Evolutionary conservation across 2,329 filamentous ascomycete genomes (phyloP), one percentile per base, ranked within the genome.

Genomic region (Lasiodiplodia citricola): DNA sequence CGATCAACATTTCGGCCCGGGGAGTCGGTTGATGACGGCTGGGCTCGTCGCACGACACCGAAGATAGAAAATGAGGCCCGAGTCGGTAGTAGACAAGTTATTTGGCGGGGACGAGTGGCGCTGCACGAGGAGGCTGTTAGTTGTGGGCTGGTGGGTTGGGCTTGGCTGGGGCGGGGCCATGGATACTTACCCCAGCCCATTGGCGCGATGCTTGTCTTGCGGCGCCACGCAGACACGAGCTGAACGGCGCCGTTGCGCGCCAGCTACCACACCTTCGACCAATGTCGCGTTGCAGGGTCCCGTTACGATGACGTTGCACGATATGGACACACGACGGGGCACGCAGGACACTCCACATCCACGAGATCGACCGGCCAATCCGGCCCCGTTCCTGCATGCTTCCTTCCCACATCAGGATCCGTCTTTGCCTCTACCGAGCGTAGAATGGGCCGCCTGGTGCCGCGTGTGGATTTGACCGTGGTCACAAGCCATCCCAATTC

Each of bases 351-450:
- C 23, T 31, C 28, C 44, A 64, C 47, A 21, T 7, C 31, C 60
- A 38, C 60, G 47, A 51, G 58, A 63, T 63, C 58, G 58, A 14
- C 58, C 58, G 58, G 58, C 41, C 58, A 50, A 63, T 63, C 58
- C 58, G 58, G 18, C 55, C 54, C 21, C 37, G 31, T 50, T 23
- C 58, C 25, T 63, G 44, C 41, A 56, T 28, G 25, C 25, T 28
- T 11, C 31, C 31, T 23, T 14, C 50, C 50, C 50, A 28, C n/a
- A 47, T 11, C 44, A n/a, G 44, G 18, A 47, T n/a, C 41, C 41
- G 18, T 52, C 50, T 13, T n/a, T 18, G 37, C 28, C 54, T 28
- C 54, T 37, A 37, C 37, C 38, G n/a, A 47, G 44, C 44, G 57
- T 18, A 44, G 60, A 18, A 52, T 52, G 60, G 60, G 44, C 60